Conservation (phyloP, 352 stramenopile genomes). For the Globisporangium barbulae region DNA sequence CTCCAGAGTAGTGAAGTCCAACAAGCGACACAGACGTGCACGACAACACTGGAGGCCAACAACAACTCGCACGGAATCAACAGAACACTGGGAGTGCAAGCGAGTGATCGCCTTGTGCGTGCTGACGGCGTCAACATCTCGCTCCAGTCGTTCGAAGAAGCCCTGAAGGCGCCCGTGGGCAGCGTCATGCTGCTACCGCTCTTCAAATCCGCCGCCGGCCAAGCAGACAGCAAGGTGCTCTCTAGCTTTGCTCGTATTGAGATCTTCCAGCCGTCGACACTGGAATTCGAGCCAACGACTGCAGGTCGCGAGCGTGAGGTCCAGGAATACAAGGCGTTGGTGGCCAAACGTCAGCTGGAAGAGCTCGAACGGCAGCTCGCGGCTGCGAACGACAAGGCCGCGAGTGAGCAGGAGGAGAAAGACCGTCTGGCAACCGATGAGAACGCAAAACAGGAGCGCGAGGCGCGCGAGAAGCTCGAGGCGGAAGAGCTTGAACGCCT, state of each 20-base stretch:
- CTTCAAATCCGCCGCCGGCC: constrained; percentile 26
- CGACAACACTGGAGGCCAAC: neutral
- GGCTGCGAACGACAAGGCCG: constrained; percentile 28
- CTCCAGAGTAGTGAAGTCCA: neutral
- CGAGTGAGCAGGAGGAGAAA: constrained; percentile 31
- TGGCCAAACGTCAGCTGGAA: constrained; percentile 26
- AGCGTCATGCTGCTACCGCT: constrained; percentile 44
- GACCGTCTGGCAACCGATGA: constrained; percentile 30
- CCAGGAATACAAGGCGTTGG: constrained; percentile 27
- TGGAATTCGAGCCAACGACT: constrained; percentile 50
- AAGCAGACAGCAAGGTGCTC: constrained; percentile 31
- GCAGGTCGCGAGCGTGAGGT: constrained; percentile 27
- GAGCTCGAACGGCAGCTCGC: constrained; percentile 29
- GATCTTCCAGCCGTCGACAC: constrained; percentile 41
- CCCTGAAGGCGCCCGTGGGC: constrained; percentile 36
- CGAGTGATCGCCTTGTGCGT: constrained; percentile 42
- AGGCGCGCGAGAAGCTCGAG: constrained; percentile 32
- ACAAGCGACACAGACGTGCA: neutral
- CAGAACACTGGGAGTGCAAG: constrained; percentile 10
- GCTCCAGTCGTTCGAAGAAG: constrained; percentile 39
- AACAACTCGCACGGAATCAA: neutral
- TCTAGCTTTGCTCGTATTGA: constrained; percentile 60
- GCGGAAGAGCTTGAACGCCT: constrained; percentile 45
- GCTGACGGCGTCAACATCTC: constrained; percentile 47
- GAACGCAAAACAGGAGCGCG: constrained; percentile 29